phyloP scores from a whole-genome alignment of 345 rosid species.

The Eucalyptus sp. region DNA sequence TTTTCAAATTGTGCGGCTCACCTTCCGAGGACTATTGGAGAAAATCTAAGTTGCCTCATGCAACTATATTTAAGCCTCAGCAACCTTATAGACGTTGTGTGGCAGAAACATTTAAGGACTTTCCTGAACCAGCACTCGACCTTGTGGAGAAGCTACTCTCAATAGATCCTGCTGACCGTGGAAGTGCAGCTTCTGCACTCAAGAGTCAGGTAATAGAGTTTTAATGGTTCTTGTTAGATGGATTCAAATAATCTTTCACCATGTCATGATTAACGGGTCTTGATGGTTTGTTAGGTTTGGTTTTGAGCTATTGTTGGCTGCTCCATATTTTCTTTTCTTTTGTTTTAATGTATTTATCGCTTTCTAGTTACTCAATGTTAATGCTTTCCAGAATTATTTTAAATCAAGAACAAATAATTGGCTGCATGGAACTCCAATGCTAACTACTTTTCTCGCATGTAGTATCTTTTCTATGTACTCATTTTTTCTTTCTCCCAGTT shows the following conservation, averaged over 20 bases:
- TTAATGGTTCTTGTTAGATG: neutral
- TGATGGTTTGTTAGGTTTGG: neutral
- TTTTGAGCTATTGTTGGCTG: neutral
- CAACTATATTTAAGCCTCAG: constrained; percentile 94
- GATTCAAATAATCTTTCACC: neutral
- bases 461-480: neutral
- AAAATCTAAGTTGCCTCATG: constrained; percentile 94
- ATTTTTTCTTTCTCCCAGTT: constrained; percentile 32
- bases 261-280: neutral
- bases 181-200: constrained; percentile 73
- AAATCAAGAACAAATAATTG: neutral
- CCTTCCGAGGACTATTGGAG: constrained; percentile 95
- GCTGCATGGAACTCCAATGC: neutral
- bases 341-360: neutral
- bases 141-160: constrained; percentile 87
- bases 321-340: neutral
- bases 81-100: constrained; percentile 91
- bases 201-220: constrained; percentile 51
- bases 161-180: constrained; percentile 88
- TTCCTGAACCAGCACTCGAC: constrained; percentile 72
- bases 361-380: neutral
- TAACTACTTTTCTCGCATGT: neutral
- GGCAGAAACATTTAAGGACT: constrained; percentile 88
- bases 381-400: neutral
- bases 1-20: constrained; percentile 96